Conservation (phyloP, 1,139 yeast genomes). For the Hansenula lynferdii region DNA sequence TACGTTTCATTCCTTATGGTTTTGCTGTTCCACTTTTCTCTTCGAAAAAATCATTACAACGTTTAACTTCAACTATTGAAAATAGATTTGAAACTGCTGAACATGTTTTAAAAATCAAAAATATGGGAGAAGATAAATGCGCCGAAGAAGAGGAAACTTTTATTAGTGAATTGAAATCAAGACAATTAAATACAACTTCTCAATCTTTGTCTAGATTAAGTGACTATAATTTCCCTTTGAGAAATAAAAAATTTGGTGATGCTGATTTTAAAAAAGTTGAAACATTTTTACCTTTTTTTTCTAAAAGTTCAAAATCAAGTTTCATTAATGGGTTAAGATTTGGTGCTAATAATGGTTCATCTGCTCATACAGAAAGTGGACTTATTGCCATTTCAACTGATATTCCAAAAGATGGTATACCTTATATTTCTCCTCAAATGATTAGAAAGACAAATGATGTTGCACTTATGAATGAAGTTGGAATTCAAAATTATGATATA, state of each 20-base stretch:
- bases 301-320: not conserved
- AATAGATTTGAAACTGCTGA: constrained; percentile 14
- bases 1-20: constrained; percentile 33
- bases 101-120: constrained; percentile 10
- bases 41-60: constrained; percentile 7
- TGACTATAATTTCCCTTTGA: constrained; percentile 13
- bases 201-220: not conserved
- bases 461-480: constrained; percentile 24
- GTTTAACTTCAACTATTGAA: constrained; percentile 10
- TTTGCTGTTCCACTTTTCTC: constrained; percentile 22
- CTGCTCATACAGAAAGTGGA: constrained; percentile 5
- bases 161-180: constrained; percentile 15
- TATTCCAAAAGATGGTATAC: constrained; percentile 26
- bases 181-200: constrained; percentile 7
- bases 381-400: constrained; percentile 12
- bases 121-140: constrained; percentile 13
- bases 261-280: constrained; percentile 16
- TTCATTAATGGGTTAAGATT: not conserved
- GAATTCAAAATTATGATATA: constrained; percentile 18
- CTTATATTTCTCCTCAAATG: constrained; percentile 30
- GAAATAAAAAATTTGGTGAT: constrained; percentile 14
- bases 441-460: constrained; percentile 26
- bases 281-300: constrained; percentile 5
- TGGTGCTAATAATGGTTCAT: not conserved
- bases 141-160: constrained; percentile 8